Evolutionary conservation across 2,329 filamentous ascomycete species (phyloP).

Genomic region (Botrytis fragariae): DNA sequence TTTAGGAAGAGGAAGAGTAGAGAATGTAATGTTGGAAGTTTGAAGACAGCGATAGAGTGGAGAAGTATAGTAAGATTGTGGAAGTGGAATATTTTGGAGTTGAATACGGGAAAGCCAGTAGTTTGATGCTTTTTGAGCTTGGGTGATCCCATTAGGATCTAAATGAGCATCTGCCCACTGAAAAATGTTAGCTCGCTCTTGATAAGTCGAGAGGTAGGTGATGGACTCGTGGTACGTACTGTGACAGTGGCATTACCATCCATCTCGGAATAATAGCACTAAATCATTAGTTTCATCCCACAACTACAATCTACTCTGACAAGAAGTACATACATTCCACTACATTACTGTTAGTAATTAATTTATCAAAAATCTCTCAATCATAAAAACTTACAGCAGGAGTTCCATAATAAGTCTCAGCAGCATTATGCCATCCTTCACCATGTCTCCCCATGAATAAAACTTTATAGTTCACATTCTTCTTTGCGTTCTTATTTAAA

Average conservation of each 20-base stretch:
- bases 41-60: conserved; percentile 62
- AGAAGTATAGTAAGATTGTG: conserved; percentile 63
- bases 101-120: conserved; percentile 58
- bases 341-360: neutral
- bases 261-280: conserved; percentile 64
- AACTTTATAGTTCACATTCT: conserved; percentile 59
- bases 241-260: conserved; percentile 61
- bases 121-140: conserved; percentile 56
- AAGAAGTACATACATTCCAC: conserved; percentile 58
- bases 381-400: conserved; percentile 42
- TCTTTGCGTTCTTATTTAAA: conserved; percentile 49
- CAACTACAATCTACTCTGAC: neutral
- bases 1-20: conserved; percentile 50
- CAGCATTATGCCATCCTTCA: conserved; percentile 39
- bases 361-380: neutral
- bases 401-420: conserved; percentile 65
- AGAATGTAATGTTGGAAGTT: conserved; percentile 62
- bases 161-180: conserved; percentile 64
- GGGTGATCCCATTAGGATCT: conserved; percentile 53
- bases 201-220: neutral
- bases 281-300: neutral
- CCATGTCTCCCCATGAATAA: conserved; percentile 51
- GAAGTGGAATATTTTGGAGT: conserved; percentile 55
- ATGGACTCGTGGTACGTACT: neutral
- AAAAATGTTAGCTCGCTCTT: neutral